phyloP scores from a whole-genome alignment of 2,329 filamentous ascomycete genomes.

The Aotearoamyces nothofagi region DNA sequence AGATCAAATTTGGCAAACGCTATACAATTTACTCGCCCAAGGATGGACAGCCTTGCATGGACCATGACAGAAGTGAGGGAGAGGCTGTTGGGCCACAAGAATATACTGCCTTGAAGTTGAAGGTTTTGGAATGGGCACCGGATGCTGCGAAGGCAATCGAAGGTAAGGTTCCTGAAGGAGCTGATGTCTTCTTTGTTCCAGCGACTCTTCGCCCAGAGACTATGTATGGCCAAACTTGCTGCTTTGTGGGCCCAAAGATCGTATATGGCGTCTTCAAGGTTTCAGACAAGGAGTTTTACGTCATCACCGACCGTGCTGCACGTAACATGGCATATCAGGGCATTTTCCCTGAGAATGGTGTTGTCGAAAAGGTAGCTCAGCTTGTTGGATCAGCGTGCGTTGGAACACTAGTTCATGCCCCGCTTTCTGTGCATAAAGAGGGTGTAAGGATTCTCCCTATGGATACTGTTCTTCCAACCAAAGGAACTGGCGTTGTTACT shows the following conservation, averaged over 20 bases:
- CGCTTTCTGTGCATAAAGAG: constrained; percentile 70
- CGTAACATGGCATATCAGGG: constrained; percentile 96
- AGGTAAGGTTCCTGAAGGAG: constrained; percentile 62
- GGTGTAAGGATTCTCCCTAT: constrained; percentile 86
- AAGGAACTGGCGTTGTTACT: constrained; percentile 93
- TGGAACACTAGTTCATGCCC: constrained; percentile 79
- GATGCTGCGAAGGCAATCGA: constrained; percentile 56
- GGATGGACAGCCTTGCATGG: constrained; percentile 76
- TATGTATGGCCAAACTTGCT: constrained; percentile 96
- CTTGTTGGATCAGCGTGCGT: constrained; percentile 67
- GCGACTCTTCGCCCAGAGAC: constrained; percentile 91
- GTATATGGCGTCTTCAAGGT: constrained; percentile 79
- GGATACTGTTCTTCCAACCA: constrained; percentile 81
- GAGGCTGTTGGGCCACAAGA: constrained; percentile 79
- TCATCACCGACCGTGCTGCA: constrained; percentile 69
- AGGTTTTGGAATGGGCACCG: constrained; percentile 78
- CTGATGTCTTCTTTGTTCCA: constrained; percentile 77
- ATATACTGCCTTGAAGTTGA: constrained; percentile 84
- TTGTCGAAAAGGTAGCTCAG: constrained; percentile 59
- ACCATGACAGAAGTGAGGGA: constrained; percentile 69
- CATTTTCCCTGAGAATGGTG: constrained; percentile 63
- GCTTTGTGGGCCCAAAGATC: constrained; percentile 85
- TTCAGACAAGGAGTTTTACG: constrained; percentile 63
- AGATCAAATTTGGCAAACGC: constrained; percentile 85
- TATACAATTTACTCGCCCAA: constrained; percentile 92